Evolutionary conservation across 73 alveolate genomes (phyloP), one percentile per base, ranked within the genome.

Genomic region (Paramecium sexaurelia): DNA sequence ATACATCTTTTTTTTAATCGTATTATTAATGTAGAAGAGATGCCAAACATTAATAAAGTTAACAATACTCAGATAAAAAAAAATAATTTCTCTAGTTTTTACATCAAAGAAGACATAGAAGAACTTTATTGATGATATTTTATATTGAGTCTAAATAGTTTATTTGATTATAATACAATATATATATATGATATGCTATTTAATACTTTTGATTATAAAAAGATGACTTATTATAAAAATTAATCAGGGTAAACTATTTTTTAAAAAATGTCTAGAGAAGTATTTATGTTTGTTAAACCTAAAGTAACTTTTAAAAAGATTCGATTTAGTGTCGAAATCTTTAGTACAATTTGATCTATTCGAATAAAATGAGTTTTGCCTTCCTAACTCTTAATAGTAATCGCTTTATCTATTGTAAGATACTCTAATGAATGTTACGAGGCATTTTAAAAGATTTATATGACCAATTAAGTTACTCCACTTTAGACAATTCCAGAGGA

Each of bases 401-500:
- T 26, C 0, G 19, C n/a, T n/a, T n/a, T n/a, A n/a, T n/a, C n/a
- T n/a, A n/a, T 19, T 61, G 13, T 61, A 9, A 61, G 83, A 32
- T 61, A 61, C 43, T 61, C 83, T 11, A 45, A 61, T 5, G 83
- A 26, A 61, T 71, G 86, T 5, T 71, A 71, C 35, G 2, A 37
- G 4, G 86, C 86, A 33, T 71, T 71, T 36, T 33, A 71, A 13
- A 71, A 71, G 33, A 27, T 19, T 13, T 71, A 71, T 71, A 20
- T 13, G 36, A 71, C 22, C 32, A 40, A 11, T 19, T 37, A 27
- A 71, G 32, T 27, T 15, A 15, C 37, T 15, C 55, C 6, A 17
- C 57, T 37, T 20, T 35, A 71, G 55, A 36, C 17, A 13, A 40
- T 71, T 61, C 83, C 83, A 29, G 90, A 78, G 24, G 90, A 39